A percentile compares a stretch with the other conserved stretches of the same genome.
Conservation (phyloP, 2,329 filamentous ascomycete species). For the Aspergillus sp. region DNA sequence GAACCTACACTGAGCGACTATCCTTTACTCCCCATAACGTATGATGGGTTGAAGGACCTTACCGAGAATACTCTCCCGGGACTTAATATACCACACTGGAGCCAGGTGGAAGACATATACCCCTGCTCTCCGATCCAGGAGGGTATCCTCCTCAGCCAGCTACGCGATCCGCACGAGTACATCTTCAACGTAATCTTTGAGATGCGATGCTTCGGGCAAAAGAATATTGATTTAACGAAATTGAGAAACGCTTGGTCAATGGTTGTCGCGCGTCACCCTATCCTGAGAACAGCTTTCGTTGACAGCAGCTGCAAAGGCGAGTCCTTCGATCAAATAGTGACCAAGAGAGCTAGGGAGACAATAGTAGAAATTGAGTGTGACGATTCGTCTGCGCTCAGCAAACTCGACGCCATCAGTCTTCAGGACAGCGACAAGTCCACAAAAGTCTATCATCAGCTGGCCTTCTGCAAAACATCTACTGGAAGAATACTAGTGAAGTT, state of each 20-base stretch:
- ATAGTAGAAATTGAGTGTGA: constrained; percentile 31
- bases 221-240: constrained; percentile 24
- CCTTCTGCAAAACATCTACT: constrained; percentile 31
- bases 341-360: constrained; percentile 26
- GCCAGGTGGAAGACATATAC: constrained; percentile 35
- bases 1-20: constrained; percentile 44
- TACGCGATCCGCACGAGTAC: constrained; percentile 35
- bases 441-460: constrained; percentile 36
- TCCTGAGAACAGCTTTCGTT: constrained; percentile 36
- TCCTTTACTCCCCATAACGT: constrained; percentile 44
- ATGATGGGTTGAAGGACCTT: constrained; percentile 40
- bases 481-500: constrained; percentile 35
- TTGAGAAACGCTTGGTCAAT: constrained; percentile 35
- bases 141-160: constrained; percentile 38
- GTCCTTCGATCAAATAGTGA: constrained; percentile 39
- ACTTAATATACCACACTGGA: constrained; percentile 31
- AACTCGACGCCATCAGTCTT: constrained; percentile 29
- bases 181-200: constrained; percentile 39
- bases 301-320: constrained; percentile 34
- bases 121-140: constrained; percentile 39
- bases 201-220: constrained; percentile 21
- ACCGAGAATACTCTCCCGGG: constrained; percentile 35
- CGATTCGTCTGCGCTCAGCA: constrained; percentile 27
- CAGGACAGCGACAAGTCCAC: constrained; percentile 25
- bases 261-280: constrained; percentile 33